Percentiles rank a stretch among this genome's conserved stretches.
phyloP scores from a whole-genome alignment of 73 alveolate species.

The Paramecium sexaurelia region DNA sequence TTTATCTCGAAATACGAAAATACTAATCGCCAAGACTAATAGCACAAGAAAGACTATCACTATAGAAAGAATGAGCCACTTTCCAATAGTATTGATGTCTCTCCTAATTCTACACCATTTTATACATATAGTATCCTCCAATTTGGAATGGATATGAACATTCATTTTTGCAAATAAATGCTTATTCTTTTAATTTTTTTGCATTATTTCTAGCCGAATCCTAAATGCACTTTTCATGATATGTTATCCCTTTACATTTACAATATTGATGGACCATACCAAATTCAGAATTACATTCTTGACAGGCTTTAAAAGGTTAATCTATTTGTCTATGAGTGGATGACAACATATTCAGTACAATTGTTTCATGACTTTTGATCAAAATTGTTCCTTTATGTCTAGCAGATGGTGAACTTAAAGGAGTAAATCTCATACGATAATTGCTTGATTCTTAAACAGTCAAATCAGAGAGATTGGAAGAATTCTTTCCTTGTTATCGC shows the following conservation, averaged over 20 bases:
- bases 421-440: not conserved
- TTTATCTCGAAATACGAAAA: not conserved
- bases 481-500: not conserved
- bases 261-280: not conserved
- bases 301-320: not conserved
- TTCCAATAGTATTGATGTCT: not conserved
- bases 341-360: not conserved
- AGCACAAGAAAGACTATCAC: not conserved
- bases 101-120: constrained; percentile 6
- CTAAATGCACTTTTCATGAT: constrained; percentile 2
- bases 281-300: not conserved
- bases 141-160: not conserved
- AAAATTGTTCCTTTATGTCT: constrained; percentile 20
- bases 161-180: constrained; percentile 13
- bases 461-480: not conserved
- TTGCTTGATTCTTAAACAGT: constrained; percentile 11
- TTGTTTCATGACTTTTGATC: constrained; percentile 20
- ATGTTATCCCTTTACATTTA: not conserved
- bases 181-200: not conserved
- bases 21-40: not conserved
- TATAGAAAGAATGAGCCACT: not conserved
- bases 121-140: not conserved
- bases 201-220: not conserved
- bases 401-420: not conserved
- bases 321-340: not conserved